Base-by-base conservation (phyloP, 345 rosid species). In the Linum lewisii region DNA sequence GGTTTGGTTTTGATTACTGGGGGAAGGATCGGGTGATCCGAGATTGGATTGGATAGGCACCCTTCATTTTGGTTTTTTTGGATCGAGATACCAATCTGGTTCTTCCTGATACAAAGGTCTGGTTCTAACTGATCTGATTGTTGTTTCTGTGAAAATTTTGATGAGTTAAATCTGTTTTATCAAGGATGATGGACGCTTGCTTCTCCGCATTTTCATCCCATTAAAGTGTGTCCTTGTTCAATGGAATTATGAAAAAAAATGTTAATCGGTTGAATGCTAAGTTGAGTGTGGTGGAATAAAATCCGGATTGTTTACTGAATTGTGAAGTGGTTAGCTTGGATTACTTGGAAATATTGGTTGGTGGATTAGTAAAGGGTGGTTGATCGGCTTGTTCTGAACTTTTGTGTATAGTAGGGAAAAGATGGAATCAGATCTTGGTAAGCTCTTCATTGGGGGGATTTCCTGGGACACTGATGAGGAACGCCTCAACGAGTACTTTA, bases 361-460 rank as follows among this genome's bases (percentile, higher is more conserved):
- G 24, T 19, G 23, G 66, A 59, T 70, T 70, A 53, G 50, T 51
- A 26, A n/a, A 55, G 58, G 56, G 29, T 38, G 60, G 70, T n/a
- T 74, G 36, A 59, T 53, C 63, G 61, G 64, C 66, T 65, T 72
- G 21, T 25, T 65, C 64, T 53, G 45, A 61, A 65, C 68, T 45
- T 42, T 72, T 58, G 78, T 71, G 77, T 67, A 82, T 8, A 29
- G 34, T 29, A 1, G 1, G 83, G 65, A 64, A 81, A 73, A 62
- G 88, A 92, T 92, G 97, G 96, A 86, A 76, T 86, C 96, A 69
- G 97, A 88, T 88, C 95, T 81, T 72, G 97, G 98, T 37, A 92
- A 92, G 83, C 97, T 92, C 73, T 92, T 92, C 84, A 79, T 92
- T 70, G 98, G 98, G 69, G 98, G 98, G 75, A 88, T 92, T 69